Percentiles rank a stretch among this genome's conserved stretches.
Conservation (phyloP, 257 asterid species). For the Solanum raphanifolium region DNA sequence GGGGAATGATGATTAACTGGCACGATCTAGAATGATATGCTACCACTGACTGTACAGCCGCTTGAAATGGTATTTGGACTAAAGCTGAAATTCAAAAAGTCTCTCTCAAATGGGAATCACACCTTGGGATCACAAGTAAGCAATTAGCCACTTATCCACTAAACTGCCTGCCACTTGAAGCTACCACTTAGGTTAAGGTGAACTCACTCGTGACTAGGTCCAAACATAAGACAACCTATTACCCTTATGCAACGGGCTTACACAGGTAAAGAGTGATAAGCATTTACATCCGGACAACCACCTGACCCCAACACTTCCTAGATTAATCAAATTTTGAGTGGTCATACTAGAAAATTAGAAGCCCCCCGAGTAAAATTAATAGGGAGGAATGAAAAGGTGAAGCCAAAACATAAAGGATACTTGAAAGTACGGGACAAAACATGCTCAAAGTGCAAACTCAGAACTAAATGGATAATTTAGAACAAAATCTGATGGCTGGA, state of each 20-base stretch:
- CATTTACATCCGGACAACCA: neutral
- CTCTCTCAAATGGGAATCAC: neutral
- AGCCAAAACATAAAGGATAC: neutral
- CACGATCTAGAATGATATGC: neutral
- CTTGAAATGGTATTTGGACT: neutral
- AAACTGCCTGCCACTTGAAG: neutral
- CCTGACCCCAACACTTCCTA: neutral
- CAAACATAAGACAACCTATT: neutral
- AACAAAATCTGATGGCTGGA: neutral
- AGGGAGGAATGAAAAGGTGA: neutral
- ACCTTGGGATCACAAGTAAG: neutral
- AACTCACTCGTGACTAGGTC: neutral
- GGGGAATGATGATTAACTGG: neutral
- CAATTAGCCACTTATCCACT: neutral
- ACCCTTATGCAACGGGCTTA: neutral
- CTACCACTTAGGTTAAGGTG: neutral
- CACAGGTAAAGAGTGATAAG: neutral
- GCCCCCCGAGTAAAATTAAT: neutral
- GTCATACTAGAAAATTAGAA: neutral
- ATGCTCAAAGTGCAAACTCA: neutral
- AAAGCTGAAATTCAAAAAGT: neutral
- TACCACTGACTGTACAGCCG: neutral
- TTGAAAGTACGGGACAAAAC: neutral
- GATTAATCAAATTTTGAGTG: neutral
- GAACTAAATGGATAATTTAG: neutral